Conservation (phyloP, 164 flowering plant species). For the Protea cynaroides region DNA sequence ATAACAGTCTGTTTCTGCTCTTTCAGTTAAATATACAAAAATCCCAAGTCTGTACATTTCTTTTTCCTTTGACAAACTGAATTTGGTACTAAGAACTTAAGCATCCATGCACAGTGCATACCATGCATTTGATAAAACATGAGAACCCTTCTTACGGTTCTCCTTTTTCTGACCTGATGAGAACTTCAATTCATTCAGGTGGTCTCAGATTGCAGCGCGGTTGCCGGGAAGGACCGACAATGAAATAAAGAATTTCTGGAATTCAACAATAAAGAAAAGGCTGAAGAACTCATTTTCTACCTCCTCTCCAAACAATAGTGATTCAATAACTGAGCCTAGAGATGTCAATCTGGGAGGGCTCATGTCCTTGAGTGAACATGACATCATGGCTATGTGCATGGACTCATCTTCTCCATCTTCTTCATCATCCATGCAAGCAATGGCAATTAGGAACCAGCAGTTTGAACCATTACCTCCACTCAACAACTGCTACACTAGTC, state of each 20-base stretch:
- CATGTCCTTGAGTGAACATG: conserved; percentile 35
- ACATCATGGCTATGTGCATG: conserved; percentile 33
- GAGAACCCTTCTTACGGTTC: not conserved
- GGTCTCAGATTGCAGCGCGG: conserved; percentile 85
- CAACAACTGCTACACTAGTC: conserved; percentile 18
- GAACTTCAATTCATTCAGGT: conserved; percentile 32
- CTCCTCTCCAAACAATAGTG: conserved; percentile 49
- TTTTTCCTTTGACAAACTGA: too few species aligned
- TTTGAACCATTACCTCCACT: conserved; percentile 28
- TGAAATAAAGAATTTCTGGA: conserved; percentile 83
- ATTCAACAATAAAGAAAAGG: conserved; percentile 71
- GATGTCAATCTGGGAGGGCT: conserved; percentile 21
- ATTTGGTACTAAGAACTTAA: not conserved
- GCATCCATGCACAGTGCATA: conserved; percentile 13
- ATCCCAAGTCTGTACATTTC: not conserved
- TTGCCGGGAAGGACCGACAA: conserved; percentile 82
- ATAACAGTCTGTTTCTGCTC: not conserved
- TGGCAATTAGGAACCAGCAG: conserved; percentile 20
- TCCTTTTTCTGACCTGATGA: conserved; percentile 4
- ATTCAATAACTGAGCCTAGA: conserved; percentile 35
- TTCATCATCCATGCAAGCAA: conserved; percentile 32
- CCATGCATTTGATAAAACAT: not conserved
- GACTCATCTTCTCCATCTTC: conserved; percentile 29
- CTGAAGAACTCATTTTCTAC: conserved; percentile 30
- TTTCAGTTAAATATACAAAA: conserved; percentile 1